These are phyloP conservation scores for Parasitella parasitica DNA, from an alignment of 371 early-diverging fungal genomes.

Conservation along the genomic window DNA sequence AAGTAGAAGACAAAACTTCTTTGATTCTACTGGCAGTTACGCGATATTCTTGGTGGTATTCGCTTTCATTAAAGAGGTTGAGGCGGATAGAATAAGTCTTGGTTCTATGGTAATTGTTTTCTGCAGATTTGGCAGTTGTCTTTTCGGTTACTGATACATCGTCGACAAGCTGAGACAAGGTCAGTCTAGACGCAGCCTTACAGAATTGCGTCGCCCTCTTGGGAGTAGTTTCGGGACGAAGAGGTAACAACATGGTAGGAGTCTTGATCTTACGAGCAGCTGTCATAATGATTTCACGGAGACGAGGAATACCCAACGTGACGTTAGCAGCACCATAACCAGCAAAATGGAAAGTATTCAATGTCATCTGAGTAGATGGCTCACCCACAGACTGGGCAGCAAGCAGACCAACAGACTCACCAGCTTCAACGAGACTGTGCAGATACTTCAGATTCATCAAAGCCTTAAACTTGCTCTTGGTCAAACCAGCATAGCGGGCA, in stretches of 20 bases:
- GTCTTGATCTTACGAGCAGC: constrained; percentile 95
- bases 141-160: constrained; percentile 74
- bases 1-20: constrained; percentile 68
- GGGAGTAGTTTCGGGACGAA: constrained; percentile 64
- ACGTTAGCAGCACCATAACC: constrained; percentile 99
- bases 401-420: constrained; percentile 98
- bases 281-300: constrained; percentile 99
- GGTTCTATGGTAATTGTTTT: constrained; percentile 52
- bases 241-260: constrained; percentile 91
- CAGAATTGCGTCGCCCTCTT: constrained; percentile 63
- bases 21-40: constrained; percentile 70
- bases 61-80: constrained; percentile 78
- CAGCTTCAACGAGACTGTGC: constrained; percentile 94
- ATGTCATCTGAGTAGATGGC: constrained; percentile 99
- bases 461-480: constrained; percentile 75
- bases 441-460: constrained; percentile 95
- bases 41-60: constrained; percentile 79
- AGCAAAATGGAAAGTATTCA: constrained; percentile 99
- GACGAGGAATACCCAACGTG: constrained; percentile 99
- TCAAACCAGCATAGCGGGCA: constrained; percentile 55
- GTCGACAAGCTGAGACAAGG: constrained; percentile 82
- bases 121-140: constrained; percentile 48
- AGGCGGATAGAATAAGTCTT: constrained; percentile 80
- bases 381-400: constrained; percentile 99
- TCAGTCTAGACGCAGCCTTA: constrained; percentile 65